Percentiles rank a stretch among this genome's conserved stretches.
phyloP scores from a whole-genome alignment of 371 early-diverging fungal species.

The Batkoa obscura region DNA sequence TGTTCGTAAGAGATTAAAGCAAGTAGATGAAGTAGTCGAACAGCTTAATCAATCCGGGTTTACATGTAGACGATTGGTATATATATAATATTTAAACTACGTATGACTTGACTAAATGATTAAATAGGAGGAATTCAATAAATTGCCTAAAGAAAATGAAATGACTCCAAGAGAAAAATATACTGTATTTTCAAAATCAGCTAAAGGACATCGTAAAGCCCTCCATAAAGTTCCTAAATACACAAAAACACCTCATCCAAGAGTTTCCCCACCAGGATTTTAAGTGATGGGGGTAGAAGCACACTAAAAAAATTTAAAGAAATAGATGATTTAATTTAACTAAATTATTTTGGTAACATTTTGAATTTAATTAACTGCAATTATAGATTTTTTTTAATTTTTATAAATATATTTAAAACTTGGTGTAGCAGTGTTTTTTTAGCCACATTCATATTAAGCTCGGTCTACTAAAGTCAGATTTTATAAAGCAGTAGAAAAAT shows the following conservation, averaged over 20 bases:
- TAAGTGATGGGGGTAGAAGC: slow-evolving; percentile 18
- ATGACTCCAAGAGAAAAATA: slow-evolving; percentile 84
- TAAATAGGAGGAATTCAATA: slow-evolving; percentile 35
- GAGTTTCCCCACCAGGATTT: slow-evolving; percentile 64
- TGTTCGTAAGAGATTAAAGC: slow-evolving; percentile 74
- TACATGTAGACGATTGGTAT: slow-evolving; percentile 62
- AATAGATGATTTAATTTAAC: background rate
- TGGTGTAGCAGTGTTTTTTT: too few species aligned
- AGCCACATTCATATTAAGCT: too few species aligned
- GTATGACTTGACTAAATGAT: background rate
- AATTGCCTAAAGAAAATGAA: slow-evolving; percentile 58
- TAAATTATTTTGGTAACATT: background rate
- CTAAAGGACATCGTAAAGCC: slow-evolving; percentile 69
- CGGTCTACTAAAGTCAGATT: too few species aligned
- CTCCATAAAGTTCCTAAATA: slow-evolving; percentile 90
- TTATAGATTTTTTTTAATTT: background rate
- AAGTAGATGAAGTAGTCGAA: slow-evolving; percentile 75
- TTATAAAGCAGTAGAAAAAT: too few species aligned
- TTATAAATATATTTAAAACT: too few species aligned
- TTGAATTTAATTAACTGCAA: background rate
- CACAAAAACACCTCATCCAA: slow-evolving; percentile 65
- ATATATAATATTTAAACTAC: slow-evolving; percentile 1
- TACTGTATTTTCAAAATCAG: slow-evolving; percentile 69
- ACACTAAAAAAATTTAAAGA: background rate
- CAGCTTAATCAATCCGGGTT: slow-evolving; percentile 69